Evolutionary conservation across 371 early-diverging fungal species (phyloP).

Genomic region (Saksenaea vasiformis): DNA sequence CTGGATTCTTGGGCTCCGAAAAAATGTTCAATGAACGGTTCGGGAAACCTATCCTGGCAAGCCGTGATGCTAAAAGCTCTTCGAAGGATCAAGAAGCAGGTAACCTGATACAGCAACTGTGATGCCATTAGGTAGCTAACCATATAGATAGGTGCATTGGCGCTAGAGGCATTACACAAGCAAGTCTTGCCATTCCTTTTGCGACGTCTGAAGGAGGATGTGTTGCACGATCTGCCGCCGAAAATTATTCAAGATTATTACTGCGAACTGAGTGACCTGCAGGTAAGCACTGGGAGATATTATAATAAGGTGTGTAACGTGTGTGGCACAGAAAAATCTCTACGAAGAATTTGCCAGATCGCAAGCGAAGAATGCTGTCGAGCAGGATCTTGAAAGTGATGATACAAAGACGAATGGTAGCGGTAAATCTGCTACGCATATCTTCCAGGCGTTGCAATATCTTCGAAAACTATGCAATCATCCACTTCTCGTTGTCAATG

Average conservation of each 20-base stretch:
- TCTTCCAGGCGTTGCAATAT: constrained; percentile 97
- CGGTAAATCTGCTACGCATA: constrained; percentile 71
- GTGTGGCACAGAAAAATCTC: constrained; percentile 62
- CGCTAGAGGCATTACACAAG: constrained; percentile 93
- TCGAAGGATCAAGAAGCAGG: constrained; percentile 80
- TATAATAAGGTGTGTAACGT: background rate
- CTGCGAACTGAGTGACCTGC: constrained; percentile 92
- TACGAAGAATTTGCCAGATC: constrained; percentile 89
- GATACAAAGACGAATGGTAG: constrained; percentile 23
- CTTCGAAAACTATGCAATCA: constrained; percentile 96
- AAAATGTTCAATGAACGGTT: constrained; percentile 89
- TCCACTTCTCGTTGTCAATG: constrained; percentile 87
- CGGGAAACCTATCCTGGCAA: constrained; percentile 89
- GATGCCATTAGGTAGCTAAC: constrained; percentile 6
- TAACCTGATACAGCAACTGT: constrained; percentile 13
- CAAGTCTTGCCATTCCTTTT: constrained; percentile 98
- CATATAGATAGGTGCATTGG: constrained; percentile 70
- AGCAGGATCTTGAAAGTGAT: constrained; percentile 45
- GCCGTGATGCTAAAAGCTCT: constrained; percentile 86
- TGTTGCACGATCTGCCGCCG: constrained; percentile 97
- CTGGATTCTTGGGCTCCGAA: constrained; percentile 93
- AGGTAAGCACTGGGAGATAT: constrained; percentile 27
- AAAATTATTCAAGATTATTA: constrained; percentile 99
- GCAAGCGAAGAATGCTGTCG: constrained; percentile 57
- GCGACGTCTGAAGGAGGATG: constrained; percentile 98